These are phyloP conservation scores for Tricholoma sp. DNA, from an alignment of 768 basidiomycete species.

Conservation along the genomic window DNA sequence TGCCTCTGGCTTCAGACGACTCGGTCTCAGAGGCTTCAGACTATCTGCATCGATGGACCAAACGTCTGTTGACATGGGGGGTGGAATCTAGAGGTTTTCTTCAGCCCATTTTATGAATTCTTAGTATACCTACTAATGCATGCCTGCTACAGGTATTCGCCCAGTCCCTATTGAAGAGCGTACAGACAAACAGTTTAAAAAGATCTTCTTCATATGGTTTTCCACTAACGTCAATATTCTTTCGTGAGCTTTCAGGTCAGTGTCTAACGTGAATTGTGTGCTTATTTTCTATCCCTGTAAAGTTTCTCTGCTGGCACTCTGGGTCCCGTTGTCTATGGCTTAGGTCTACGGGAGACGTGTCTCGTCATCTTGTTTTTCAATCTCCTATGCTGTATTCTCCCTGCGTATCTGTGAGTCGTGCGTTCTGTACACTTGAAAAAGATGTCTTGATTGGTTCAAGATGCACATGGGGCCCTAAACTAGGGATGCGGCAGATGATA, in stretches of 20 bases:
- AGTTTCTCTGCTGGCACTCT: constrained; percentile 64
- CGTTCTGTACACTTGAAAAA: background rate
- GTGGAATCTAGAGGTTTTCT: constrained; percentile 29
- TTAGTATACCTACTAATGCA: background rate
- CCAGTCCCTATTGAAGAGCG: constrained; percentile 55
- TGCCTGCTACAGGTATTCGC: constrained; percentile 35
- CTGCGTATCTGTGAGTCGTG: constrained; percentile 52
- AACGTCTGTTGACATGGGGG: constrained; percentile 19
- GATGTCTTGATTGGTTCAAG: constrained; percentile 14
- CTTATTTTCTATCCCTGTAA: constrained; percentile 13
- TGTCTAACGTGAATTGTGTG: too few species aligned
- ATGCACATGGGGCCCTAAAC: constrained; percentile 74
- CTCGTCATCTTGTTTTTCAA: constrained; percentile 68
- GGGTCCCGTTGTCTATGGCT: constrained; percentile 54
- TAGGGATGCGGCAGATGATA: constrained; percentile 86
- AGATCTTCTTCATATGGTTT: constrained; percentile 78
- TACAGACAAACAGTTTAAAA: constrained; percentile 55
- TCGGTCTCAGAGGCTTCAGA: background rate
- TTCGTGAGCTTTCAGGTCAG: constrained; percentile 26
- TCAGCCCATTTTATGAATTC: background rate
- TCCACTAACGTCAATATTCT: constrained; percentile 69
- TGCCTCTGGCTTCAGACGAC: background rate
- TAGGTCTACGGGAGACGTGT: constrained; percentile 59
- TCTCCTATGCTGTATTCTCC: constrained; percentile 49
- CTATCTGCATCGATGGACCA: constrained; percentile 7